Base-by-base conservation (phyloP, 2,329 filamentous ascomycete genomes). In the Paecilomyces dactylethromorphus region DNA sequence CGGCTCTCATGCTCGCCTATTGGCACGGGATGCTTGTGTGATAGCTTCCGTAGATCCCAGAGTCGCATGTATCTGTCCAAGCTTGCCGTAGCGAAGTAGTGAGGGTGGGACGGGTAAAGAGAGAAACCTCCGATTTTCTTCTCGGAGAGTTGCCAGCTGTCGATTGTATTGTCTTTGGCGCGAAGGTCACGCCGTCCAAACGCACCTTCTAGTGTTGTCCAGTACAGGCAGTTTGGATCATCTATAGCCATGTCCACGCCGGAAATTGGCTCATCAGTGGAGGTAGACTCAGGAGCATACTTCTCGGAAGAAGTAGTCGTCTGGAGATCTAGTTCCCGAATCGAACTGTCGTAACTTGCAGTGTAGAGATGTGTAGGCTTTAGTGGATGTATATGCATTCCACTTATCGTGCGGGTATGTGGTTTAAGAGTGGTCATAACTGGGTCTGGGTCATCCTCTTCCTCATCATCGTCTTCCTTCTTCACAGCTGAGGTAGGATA, bases 101-200 rank as follows among this genome's bases (percentile, higher is more conserved):
- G 90, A 0, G 92, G 87, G 2, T 91, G 83, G 0, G 87, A 73
- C 0, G 94, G 93, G 66, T 95, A 87, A 1, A 97, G 75, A 0
- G 88, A 89, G 74, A 97, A 97, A 0, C 94, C 94, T 18, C 94
- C 94, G 57, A 99, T 97, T 70, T 99, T 99, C 73, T 96, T 92
- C 56, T 95, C 92, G 0, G 87, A 89, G 0, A 97, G 78, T 8
- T 85, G 81, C 83, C 91, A 95, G 1, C 89, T 78, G 15, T 91
- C 84, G 0, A 83, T 81, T 2, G 85, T 80, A 6, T 76, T 76
- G 0, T 81, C 73, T 0, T 77, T 74, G 13, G 80, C 77, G 7
- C 93, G 86, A 57, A 88, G 81, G 68, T 99, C 94, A 68, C 94
- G 87, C 0, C 89, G 86, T 0, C 92, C 92, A 29, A 97, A 87